Conservation (phyloP, 768 basidiomycete species). For the Mycena epipterygia region DNA sequence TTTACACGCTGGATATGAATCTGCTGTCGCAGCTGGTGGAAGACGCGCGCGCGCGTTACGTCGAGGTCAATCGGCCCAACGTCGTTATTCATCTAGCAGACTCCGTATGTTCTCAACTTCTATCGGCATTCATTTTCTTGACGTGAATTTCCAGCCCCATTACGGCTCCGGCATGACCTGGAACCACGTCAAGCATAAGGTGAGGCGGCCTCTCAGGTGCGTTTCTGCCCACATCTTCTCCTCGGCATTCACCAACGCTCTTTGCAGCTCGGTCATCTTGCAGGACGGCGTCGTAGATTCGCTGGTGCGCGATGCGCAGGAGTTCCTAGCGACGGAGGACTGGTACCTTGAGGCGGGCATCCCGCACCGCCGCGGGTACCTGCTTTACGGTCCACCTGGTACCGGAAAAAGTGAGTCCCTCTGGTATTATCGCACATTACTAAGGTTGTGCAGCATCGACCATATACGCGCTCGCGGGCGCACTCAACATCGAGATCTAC, state of each 20-base stretch:
- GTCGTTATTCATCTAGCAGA: conserved; percentile 57
- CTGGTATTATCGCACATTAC: conserved; percentile 6
- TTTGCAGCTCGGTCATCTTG: conserved; percentile 43
- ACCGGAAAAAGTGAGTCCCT: conserved; percentile 48
- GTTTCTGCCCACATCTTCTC: not conserved
- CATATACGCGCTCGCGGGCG: conserved; percentile 46
- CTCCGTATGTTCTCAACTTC: conserved; percentile 40
- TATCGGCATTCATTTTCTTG: not conserved
- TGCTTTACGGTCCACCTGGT: conserved; percentile 51
- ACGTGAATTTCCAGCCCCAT: conserved; percentile 37
- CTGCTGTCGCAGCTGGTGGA: conserved; percentile 57
- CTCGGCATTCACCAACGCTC: not conserved
- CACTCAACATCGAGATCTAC: conserved; percentile 76
- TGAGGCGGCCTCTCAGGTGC: conserved; percentile 42
- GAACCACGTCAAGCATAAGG: conserved; percentile 41
- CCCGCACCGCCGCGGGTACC: conserved; percentile 51
- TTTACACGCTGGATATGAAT: conserved; percentile 59
- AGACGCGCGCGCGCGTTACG: conserved; percentile 55
- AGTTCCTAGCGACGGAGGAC: conserved; percentile 47
- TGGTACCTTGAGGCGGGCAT: conserved; percentile 52
- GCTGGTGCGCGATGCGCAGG: conserved; percentile 47
- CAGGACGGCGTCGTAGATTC: conserved; percentile 43
- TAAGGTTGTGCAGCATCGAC: conserved; percentile 31
- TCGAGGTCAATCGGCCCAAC: conserved; percentile 55
- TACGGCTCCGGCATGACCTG: conserved; percentile 33